Percentiles rank a stretch among this genome's conserved stretches.
phyloP scores from a whole-genome alignment of 495 filamentous ascomycete genomes.

The Podospora pseudopauciseta region DNA sequence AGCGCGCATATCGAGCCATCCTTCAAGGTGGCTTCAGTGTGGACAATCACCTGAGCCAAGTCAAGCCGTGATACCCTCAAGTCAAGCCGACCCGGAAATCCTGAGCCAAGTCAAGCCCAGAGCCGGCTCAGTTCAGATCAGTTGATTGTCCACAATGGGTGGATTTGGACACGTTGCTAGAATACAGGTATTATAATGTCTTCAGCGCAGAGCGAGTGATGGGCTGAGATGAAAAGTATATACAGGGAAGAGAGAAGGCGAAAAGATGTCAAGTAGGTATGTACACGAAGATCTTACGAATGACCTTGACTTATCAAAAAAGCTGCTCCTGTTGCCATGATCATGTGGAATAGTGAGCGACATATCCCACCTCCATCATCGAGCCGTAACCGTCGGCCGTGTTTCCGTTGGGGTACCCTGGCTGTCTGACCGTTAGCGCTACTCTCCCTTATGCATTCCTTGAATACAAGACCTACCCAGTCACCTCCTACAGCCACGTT shows the following conservation, averaged over 20 bases:
- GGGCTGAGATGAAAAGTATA: neutral
- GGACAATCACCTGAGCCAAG: no score
- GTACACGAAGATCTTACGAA: neutral
- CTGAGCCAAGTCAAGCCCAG: no score
- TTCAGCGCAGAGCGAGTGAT: neutral
- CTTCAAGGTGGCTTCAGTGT: no score
- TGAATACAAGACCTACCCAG: constrained; percentile 38
- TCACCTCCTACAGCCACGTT: constrained; percentile 52
- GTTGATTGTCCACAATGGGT: no score
- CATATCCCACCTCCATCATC: constrained; percentile 49
- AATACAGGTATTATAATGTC: neutral
- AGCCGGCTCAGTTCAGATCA: no score
- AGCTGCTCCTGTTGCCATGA: neutral
- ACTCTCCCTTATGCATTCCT: neutral
- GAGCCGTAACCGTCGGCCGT: constrained; percentile 41
- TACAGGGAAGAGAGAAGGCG: neutral
- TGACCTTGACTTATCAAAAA: neutral
- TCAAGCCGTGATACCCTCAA: no score
- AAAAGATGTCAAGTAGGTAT: neutral
- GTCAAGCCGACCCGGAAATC: no score
- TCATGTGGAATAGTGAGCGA: constrained; percentile 37
- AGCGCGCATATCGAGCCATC: no score
- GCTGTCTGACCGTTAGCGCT: constrained; percentile 25
- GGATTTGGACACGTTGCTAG: neutral
- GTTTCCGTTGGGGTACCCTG: constrained; percentile 37